Conservation (phyloP, 2,329 filamentous ascomycete species). For the Phaeosphaeria sp. region DNA sequence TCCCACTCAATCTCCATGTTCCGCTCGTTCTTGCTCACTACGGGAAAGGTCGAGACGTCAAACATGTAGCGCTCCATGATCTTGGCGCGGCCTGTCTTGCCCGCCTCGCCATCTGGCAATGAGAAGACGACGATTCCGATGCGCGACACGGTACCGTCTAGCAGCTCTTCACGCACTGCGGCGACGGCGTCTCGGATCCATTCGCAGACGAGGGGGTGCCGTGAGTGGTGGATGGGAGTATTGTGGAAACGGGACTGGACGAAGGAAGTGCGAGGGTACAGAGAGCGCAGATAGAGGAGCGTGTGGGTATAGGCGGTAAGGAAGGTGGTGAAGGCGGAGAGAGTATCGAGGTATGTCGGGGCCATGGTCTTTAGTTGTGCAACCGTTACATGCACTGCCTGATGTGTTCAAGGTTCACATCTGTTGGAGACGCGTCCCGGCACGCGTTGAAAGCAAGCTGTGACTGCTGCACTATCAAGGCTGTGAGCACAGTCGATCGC, state of each 20-base stretch:
- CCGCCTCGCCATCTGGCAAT: constrained; percentile 34
- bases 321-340: constrained; percentile 77
- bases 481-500: neutral
- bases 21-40: constrained; percentile 54
- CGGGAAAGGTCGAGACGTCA: constrained; percentile 64
- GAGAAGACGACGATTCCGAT: constrained; percentile 64
- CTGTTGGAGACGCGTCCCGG: neutral
- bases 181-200: constrained; percentile 85
- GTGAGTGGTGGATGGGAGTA: constrained; percentile 81
- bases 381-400: neutral
- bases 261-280: constrained; percentile 82
- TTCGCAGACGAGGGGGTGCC: constrained; percentile 82
- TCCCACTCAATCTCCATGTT: constrained; percentile 59
- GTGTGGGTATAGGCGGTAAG: constrained; percentile 84
- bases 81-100: constrained; percentile 45
- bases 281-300: constrained; percentile 78
- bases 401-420: neutral
- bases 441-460: constrained; percentile 2
- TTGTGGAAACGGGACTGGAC: constrained; percentile 82
- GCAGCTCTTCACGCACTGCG: constrained; percentile 73
- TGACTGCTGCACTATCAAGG: neutral
- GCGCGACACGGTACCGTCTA: constrained; percentile 60
- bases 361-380: constrained; percentile 22
- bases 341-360: constrained; percentile 55
- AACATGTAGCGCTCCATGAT: constrained; percentile 67